Evolutionary conservation across 1,284 basidiomycete species (phyloP).

Genomic region (Kwoniella shivajii): DNA sequence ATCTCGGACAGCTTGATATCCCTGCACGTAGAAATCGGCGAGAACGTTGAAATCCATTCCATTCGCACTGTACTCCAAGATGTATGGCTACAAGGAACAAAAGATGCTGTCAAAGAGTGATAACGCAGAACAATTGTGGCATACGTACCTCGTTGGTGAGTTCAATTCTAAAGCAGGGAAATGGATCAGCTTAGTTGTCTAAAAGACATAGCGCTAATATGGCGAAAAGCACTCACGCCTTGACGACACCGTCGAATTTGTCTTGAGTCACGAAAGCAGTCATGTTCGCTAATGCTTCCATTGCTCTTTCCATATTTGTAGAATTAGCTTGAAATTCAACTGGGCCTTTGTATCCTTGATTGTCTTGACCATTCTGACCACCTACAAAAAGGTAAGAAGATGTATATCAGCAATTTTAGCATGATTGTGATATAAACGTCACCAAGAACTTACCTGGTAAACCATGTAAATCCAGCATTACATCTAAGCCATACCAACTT

Average conservation of each 20-base stretch:
- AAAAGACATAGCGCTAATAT: not conserved
- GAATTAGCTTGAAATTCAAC: constrained; percentile 34
- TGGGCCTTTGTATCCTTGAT: constrained; percentile 32
- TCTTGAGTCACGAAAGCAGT: constrained; percentile 46
- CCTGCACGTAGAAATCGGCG: constrained; percentile 39
- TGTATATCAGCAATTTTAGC: not conserved
- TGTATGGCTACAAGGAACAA: constrained; percentile 22
- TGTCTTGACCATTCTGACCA: constrained; percentile 54
- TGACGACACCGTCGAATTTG: constrained; percentile 41
- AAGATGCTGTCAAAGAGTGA: too few relatives aligned
- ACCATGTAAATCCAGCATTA: constrained; percentile 50
- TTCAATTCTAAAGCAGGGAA: constrained; percentile 58
- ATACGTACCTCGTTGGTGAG: constrained; percentile 38
- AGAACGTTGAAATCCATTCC: constrained; percentile 34
- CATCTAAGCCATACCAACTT: constrained; percentile 43
- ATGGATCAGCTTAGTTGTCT: not conserved
- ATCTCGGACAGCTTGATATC: constrained; percentile 39
- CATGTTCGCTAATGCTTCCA: constrained; percentile 53
- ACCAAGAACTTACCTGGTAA: constrained; percentile 22
- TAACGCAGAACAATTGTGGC: too few relatives aligned
- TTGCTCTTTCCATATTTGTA: constrained; percentile 39
- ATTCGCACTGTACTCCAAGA: constrained; percentile 29
- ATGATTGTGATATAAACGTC: not conserved
- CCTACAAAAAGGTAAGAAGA: constrained; percentile 13
- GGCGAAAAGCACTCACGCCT: constrained; percentile 26